Evolutionary conservation across 106 monocot species (phyloP).

Genomic region (Alisma plantagoaquatica): DNA sequence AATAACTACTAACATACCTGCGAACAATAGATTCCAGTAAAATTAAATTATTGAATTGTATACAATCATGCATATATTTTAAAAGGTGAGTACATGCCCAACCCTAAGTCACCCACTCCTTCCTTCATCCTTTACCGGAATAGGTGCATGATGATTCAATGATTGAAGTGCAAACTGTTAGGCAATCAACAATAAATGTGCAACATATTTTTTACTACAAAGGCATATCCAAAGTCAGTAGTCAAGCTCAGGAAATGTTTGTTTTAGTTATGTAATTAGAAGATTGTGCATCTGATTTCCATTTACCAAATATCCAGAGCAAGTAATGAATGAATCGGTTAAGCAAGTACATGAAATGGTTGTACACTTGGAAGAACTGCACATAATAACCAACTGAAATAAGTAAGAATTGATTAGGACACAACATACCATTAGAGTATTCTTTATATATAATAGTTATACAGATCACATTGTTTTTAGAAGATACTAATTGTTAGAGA

Average conservation of each 20-base stretch:
- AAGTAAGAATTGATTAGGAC: too few species aligned
- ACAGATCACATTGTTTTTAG: too few species aligned
- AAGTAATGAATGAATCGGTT: slow-evolving; percentile 83
- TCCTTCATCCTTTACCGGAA: slow-evolving; percentile 62
- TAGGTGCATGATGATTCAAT: slow-evolving; percentile 48
- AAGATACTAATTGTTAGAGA: too few species aligned
- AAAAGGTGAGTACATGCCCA: slow-evolving; percentile 47
- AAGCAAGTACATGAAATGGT: slow-evolving; percentile 98
- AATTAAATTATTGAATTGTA: background rate
- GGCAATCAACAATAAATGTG: slow-evolving; percentile 76
- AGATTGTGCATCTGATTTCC: too few species aligned
- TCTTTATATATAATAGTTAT: too few species aligned
- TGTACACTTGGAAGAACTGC: slow-evolving; percentile 92
- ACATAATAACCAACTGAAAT: slow-evolving; percentile 21
- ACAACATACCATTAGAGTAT: too few species aligned
- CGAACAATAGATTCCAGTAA: background rate
- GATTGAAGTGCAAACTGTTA: slow-evolving; percentile 75
- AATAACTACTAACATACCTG: slow-evolving; percentile 98
- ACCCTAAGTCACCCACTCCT: slow-evolving; percentile 58
- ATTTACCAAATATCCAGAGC: slow-evolving; percentile 85
- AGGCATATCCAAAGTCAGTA: too few species aligned
- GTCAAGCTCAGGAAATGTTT: too few species aligned
- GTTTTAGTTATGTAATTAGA: too few species aligned
- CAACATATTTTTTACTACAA: slow-evolving; percentile 93
- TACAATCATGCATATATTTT: background rate